phyloP scores from a whole-genome alignment of 2,329 filamentous ascomycete genomes.

The Calonectria multiphialidica region DNA sequence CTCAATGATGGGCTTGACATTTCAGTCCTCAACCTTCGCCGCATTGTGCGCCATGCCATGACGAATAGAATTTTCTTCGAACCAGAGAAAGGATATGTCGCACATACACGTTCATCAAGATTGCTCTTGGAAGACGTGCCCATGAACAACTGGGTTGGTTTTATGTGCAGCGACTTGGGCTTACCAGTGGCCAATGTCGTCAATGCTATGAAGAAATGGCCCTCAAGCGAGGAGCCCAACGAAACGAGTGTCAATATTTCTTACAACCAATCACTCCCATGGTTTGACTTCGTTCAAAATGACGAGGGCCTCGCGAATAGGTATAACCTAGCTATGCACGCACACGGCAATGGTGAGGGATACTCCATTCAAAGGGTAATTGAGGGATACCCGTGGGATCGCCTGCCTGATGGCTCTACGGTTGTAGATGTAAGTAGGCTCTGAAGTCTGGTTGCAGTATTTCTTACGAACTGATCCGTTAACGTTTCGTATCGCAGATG shows the following conservation, averaged over 20 bases:
- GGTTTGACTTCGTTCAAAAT: slow-evolving; percentile 46
- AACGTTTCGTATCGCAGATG: slow-evolving; percentile 20
- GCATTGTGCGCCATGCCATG: slow-evolving; percentile 54
- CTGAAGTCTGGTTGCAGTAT: fast-evolving
- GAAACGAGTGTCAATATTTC: slow-evolving; percentile 50
- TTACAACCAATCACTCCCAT: slow-evolving; percentile 36
- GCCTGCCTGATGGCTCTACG: neutral
- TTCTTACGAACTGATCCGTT: neutral
- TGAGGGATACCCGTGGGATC: neutral
- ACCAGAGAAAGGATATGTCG: slow-evolving; percentile 50
- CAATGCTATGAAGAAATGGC: slow-evolving; percentile 51
- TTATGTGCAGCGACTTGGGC: slow-evolving; percentile 47
- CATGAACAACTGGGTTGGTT: slow-evolving; percentile 47
- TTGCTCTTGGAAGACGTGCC: slow-evolving; percentile 44
- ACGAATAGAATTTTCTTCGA: slow-evolving; percentile 55
- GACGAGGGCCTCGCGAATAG: slow-evolving; percentile 40
- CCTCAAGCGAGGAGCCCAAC: slow-evolving; percentile 48
- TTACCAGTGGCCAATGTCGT: slow-evolving; percentile 46
- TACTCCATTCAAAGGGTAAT: slow-evolving; percentile 12
- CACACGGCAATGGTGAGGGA: slow-evolving; percentile 41
- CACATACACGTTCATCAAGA: slow-evolving; percentile 52
- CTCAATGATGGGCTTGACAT: slow-evolving; percentile 53
- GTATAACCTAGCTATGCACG: slow-evolving; percentile 49
- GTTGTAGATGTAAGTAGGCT: neutral
- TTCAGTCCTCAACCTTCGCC: slow-evolving; percentile 44